These are phyloP conservation scores for Metahyphopichia silvanorum DNA, from an alignment of 805 yeast genomes.

Conservation along the genomic window DNA sequence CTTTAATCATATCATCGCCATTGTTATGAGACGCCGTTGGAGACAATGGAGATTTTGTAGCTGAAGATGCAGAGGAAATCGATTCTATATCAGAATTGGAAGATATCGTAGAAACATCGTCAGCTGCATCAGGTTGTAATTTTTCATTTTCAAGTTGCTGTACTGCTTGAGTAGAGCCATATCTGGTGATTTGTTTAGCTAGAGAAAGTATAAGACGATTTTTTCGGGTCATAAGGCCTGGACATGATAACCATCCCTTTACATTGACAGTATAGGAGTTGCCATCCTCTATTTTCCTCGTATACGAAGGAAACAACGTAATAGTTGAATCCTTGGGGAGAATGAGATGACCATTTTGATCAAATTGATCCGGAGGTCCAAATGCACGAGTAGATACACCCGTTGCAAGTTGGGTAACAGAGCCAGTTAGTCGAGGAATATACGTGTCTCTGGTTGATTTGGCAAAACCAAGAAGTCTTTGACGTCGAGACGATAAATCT, in stretches of 20 bases:
- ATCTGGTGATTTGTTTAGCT: constrained; percentile 63
- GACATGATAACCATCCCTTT: constrained; percentile 69
- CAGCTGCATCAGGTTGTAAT: constrained; percentile 20
- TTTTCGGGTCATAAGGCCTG: constrained; percentile 68
- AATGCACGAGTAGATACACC: constrained; percentile 39
- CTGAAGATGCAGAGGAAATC: constrained; percentile 1
- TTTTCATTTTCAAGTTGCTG: constrained; percentile 22
- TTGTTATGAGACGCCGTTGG: constrained; percentile 6
- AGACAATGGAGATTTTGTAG: constrained; percentile 2
- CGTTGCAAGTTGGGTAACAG: constrained; percentile 46
- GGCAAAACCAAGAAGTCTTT: constrained; percentile 47
- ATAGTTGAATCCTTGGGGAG: constrained; percentile 59
- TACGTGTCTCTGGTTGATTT: constrained; percentile 55
- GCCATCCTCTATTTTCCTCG: constrained; percentile 19
- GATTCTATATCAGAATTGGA: constrained; percentile 9
- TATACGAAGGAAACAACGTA: constrained; percentile 42
- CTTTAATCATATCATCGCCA: constrained; percentile 51
- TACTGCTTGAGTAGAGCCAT: constrained; percentile 22
- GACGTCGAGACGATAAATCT: constrained; percentile 33
- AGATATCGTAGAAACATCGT: constrained; percentile 19
- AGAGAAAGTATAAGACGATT: constrained; percentile 66
- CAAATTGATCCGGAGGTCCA: constrained; percentile 20
- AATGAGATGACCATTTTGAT: constrained; percentile 22
- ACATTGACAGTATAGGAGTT: constrained; percentile 47
- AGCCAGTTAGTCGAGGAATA: constrained; percentile 48